phyloP scores from a whole-genome alignment of 2,329 filamentous ascomycete genomes.

The Epichloe amarillans region DNA sequence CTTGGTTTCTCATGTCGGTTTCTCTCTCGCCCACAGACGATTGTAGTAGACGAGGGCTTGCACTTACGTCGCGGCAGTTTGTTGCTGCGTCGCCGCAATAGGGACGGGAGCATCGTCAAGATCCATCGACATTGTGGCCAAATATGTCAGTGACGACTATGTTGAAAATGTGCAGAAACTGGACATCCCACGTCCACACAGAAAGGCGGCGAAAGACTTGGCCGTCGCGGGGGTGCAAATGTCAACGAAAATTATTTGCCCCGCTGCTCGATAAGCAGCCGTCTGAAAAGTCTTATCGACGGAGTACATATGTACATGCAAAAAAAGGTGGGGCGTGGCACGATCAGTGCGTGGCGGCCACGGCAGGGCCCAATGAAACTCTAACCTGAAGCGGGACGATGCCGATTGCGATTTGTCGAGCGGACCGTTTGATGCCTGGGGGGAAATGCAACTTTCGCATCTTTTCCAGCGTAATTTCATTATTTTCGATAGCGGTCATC shows the following conservation, averaged over 20 bases:
- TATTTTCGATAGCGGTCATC: too few relatives aligned
- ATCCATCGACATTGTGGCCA: slow-evolving; percentile 28
- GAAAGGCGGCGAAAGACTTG: not conserved
- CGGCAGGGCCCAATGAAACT: too few relatives aligned
- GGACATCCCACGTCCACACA: not conserved
- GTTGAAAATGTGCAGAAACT: slow-evolving; percentile 1
- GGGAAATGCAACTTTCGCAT: too few relatives aligned
- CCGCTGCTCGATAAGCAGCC: slow-evolving; percentile 28
- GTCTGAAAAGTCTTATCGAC: slow-evolving; percentile 15
- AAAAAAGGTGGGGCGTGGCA: too few relatives aligned
- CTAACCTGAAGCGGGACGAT: too few relatives aligned
- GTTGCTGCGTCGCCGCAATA: slow-evolving; percentile 19
- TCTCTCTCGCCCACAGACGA: not conserved
- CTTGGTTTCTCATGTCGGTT: not conserved
- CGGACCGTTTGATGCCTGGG: too few relatives aligned
- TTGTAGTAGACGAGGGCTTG: not conserved
- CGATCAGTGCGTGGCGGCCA: too few relatives aligned
- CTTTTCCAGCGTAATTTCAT: too few relatives aligned
- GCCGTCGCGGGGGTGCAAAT: slow-evolving; percentile 5
- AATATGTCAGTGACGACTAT: slow-evolving; percentile 6
- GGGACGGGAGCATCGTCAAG: slow-evolving; percentile 29
- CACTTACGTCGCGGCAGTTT: slow-evolving; percentile 28
- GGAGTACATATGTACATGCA: too few relatives aligned
- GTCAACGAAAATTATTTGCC: slow-evolving; percentile 21
- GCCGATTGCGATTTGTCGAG: too few relatives aligned